Percentiles rank a stretch among this genome's conserved stretches.
Conservation (phyloP, 306 rosid genomes). For the Trichosanthes cucumerina region DNA sequence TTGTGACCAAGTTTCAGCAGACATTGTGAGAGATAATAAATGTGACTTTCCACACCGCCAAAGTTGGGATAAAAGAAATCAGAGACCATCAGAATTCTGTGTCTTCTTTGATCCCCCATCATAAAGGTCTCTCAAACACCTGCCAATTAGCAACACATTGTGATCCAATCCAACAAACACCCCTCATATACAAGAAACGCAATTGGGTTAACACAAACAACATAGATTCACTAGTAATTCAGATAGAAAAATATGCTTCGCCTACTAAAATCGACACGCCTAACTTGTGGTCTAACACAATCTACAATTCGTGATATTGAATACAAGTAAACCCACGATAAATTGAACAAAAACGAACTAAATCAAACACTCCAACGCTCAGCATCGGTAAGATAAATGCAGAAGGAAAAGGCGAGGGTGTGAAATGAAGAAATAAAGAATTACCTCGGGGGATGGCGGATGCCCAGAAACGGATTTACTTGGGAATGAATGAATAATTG, state of each 20-base stretch:
- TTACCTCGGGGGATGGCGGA: not conserved
- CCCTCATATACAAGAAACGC: not conserved
- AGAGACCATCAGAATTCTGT: constrained; percentile 68
- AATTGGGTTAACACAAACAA: not conserved
- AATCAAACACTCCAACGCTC: not conserved
- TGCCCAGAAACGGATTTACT: not conserved
- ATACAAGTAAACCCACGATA: not conserved
- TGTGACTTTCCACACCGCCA: constrained; percentile 88
- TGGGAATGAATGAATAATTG: not conserved
- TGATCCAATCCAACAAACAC: not conserved
- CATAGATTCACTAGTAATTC: not conserved
- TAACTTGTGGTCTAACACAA: not conserved
- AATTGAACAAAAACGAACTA: not conserved
- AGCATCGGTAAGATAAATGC: not conserved
- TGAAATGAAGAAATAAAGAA: not conserved
- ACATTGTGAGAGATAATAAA: constrained; percentile 78
- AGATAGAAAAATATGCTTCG: not conserved
- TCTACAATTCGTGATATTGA: not conserved
- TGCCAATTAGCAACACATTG: constrained; percentile 10
- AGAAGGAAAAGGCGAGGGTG: not conserved
- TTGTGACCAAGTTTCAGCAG: constrained; percentile 86
- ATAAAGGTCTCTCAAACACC: constrained; percentile 10
- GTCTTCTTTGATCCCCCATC: constrained; percentile 48
- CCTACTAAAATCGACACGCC: not conserved
- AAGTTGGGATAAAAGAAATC: constrained; percentile 94